A percentile compares a stretch with the other conserved stretches of the same genome.
Evolutionary conservation across 2,329 filamentous ascomycete genomes (phyloP).

Genomic region (Trematosphaeria pertusa): DNA sequence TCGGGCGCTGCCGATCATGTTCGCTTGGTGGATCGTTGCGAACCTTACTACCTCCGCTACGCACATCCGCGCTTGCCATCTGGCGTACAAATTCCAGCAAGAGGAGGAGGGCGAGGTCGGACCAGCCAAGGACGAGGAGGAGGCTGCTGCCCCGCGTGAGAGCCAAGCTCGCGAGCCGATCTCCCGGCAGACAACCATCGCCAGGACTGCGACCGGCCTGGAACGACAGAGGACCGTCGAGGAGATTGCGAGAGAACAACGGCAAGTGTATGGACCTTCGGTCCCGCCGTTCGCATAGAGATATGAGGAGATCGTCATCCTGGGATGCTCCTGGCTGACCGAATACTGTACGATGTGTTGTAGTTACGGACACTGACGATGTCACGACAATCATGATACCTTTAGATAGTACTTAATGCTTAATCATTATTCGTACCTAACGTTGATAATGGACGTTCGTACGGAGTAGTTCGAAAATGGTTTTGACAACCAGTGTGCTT

Average conservation of each 20-base stretch:
- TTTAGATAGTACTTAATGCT: no score
- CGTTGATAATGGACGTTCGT: no score
- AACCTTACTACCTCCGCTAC: slow-evolving; percentile 24
- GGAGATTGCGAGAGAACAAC: slow-evolving; percentile 16
- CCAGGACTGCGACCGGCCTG: slow-evolving; percentile 4
- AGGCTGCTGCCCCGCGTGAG: background rate
- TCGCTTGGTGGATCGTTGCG: slow-evolving; percentile 47
- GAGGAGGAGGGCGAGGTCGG: slow-evolving; percentile 6
- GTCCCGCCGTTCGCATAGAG: slow-evolving; percentile 16
- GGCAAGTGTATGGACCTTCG: slow-evolving; percentile 23
- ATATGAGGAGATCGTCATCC: background rate
- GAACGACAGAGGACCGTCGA: slow-evolving; percentile 16
- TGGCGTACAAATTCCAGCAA: slow-evolving; percentile 24
- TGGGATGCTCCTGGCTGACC: no score
- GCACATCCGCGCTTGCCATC: slow-evolving; percentile 31
- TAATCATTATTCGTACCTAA: no score
- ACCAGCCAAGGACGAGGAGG: slow-evolving; percentile 13
- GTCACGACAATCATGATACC: no score
- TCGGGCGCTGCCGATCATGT: slow-evolving; percentile 53
- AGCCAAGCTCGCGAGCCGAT: background rate
- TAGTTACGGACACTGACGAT: no score
- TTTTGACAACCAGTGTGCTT: no score
- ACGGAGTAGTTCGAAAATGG: no score
- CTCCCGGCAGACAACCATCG: slow-evolving; percentile 7
- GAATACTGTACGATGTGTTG: no score